phyloP scores from a whole-genome alignment of 2,329 filamentous ascomycete genomes.

The Sporothrix dimorphospora region DNA sequence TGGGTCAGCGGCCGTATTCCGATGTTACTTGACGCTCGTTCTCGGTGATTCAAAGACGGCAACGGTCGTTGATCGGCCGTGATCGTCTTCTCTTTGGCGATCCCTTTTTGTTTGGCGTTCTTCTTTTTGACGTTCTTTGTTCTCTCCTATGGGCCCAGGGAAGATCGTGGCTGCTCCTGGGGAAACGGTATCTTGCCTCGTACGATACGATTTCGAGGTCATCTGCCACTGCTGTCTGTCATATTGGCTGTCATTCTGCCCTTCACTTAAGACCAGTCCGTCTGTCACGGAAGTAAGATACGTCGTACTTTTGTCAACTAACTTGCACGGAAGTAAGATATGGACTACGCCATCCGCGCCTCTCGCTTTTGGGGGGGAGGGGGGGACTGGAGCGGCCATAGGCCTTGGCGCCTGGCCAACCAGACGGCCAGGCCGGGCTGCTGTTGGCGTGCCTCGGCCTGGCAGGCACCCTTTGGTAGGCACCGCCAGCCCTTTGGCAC shows the following conservation, averaged over 20 bases:
- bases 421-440: background rate
- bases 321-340: background rate
- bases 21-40: background rate
- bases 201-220: background rate
- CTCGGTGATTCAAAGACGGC: background rate
- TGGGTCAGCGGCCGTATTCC: background rate
- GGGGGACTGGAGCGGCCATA: background rate
- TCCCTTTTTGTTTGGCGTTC: background rate
- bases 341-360: background rate
- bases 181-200: background rate
- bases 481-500: conserved; percentile 2
- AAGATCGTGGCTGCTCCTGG: background rate
- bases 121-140: conserved; percentile 1
- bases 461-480: background rate
- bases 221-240: background rate
- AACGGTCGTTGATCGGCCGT: background rate
- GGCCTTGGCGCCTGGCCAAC: conserved; percentile 3
- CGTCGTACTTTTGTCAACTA: background rate
- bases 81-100: background rate
- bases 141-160: conserved; percentile 1
- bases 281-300: background rate
- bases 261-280: background rate
- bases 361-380: background rate
- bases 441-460: no score
- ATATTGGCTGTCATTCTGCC: background rate